Evolutionary conservation across 495 filamentous ascomycete species (phyloP).

Genomic region (Penicillium herquei): DNA sequence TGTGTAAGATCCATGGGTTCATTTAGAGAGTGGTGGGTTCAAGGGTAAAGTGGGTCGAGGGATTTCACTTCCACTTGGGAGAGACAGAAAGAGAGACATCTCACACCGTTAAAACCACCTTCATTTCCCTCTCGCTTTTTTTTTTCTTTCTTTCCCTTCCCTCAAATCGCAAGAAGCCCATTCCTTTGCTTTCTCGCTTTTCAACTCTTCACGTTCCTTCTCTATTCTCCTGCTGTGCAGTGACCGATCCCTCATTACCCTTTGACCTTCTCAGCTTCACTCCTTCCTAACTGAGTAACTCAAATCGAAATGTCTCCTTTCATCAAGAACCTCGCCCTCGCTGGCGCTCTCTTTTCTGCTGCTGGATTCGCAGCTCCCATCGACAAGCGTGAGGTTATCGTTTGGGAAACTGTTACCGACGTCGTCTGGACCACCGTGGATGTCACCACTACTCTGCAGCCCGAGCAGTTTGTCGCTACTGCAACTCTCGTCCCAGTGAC

Average conservation of each 20-base stretch:
- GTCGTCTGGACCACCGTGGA: constrained; percentile 44
- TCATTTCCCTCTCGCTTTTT: neutral
- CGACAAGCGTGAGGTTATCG: constrained; percentile 36
- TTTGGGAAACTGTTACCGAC: constrained; percentile 34
- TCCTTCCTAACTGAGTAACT: constrained; percentile 4
- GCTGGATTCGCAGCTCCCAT: constrained; percentile 36
- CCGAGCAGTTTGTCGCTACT: constrained; percentile 19
- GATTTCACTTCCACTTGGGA: neutral
- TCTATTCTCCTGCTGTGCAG: constrained; percentile 39
- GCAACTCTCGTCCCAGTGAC: constrained; percentile 9
- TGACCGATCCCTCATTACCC: constrained; percentile 21
- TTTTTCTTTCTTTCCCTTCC: neutral
- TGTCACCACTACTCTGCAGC: constrained; percentile 43
- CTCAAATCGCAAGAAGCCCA: neutral
- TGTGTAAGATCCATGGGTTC: constrained; percentile 2
- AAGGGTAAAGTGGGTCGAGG: neutral
- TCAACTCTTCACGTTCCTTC: constrained; percentile 1
- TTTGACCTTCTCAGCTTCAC: constrained; percentile 10
- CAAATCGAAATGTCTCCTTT: constrained; percentile 40
- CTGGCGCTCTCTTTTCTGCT: constrained; percentile 39
- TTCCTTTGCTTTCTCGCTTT: constrained; percentile 4
- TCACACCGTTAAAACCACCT: neutral
- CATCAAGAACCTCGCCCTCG: constrained; percentile 42
- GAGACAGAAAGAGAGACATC: neutral
- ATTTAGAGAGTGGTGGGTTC: neutral